These are phyloP conservation scores for Viola pubescens DNA, from an alignment of 441 rosid species.

Conservation along the genomic window DNA sequence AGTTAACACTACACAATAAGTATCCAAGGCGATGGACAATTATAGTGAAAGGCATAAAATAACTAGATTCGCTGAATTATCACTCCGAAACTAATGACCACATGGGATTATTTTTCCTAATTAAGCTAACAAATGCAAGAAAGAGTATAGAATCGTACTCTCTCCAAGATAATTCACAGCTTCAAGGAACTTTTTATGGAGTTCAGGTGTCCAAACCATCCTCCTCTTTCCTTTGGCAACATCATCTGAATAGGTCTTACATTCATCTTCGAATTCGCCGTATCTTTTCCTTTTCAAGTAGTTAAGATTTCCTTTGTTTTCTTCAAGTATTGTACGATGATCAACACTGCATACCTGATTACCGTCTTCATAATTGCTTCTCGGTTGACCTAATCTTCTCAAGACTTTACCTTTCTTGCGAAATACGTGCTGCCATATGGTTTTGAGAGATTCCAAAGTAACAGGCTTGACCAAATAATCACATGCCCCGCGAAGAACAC, in stretches of 20 bases:
- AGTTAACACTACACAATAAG: neutral
- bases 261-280: constrained; percentile 3
- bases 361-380: neutral
- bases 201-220: constrained; percentile 30
- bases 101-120: neutral
- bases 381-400: constrained; percentile 4
- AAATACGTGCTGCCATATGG: constrained; percentile 35
- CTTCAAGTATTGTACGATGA: neutral
- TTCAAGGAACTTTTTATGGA: constrained; percentile 23
- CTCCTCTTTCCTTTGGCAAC: constrained; percentile 17
- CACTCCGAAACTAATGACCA: too few species aligned
- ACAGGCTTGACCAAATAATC: constrained; percentile 29
- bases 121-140: too few species aligned
- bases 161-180: constrained; percentile 24
- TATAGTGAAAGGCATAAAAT: neutral
- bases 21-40: too few species aligned
- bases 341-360: neutral
- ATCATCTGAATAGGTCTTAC: neutral
- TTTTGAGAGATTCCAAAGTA: constrained; percentile 17
- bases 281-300: constrained; percentile 11
- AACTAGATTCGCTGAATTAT: neutral
- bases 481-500: constrained; percentile 28
- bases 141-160: constrained; percentile 16
- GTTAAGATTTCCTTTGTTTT: neutral
- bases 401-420: constrained; percentile 14